Conservation (phyloP, 345 rosid genomes). For the Syzygium aqueum region DNA sequence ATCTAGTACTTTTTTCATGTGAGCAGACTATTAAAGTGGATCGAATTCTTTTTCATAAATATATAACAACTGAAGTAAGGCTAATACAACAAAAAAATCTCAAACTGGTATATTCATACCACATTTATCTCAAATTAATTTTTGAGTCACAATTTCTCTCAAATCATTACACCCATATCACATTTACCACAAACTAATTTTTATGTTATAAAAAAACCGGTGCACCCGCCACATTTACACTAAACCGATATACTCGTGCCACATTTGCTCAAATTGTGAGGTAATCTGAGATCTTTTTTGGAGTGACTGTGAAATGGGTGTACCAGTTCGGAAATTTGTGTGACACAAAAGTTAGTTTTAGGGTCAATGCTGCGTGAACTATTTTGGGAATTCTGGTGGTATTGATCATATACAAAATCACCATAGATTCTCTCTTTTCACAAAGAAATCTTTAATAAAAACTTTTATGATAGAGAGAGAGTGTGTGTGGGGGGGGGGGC, state of each 20-base stretch:
- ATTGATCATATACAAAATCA: too few species aligned
- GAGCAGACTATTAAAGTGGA: background rate
- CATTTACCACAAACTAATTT: background rate
- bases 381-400: background rate
- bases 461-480: background rate
- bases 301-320: rapidly evolving
- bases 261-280: background rate
- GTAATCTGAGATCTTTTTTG: background rate
- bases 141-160: too few species aligned
- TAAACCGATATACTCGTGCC: background rate
- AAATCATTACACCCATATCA: too few species aligned
- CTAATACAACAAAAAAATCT: background rate
- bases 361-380: background rate
- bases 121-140: too few species aligned
- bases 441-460: background rate
- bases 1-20: background rate
- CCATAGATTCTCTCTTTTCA: background rate
- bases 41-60: background rate
- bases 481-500: too few species aligned
- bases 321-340: background rate
- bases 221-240: background rate
- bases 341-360: background rate
- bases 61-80: background rate
- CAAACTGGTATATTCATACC: too few species aligned
- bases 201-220: background rate